Conservation (phyloP, 2,329 filamentous ascomycete species). For the Botryotinia narcissicola region DNA sequence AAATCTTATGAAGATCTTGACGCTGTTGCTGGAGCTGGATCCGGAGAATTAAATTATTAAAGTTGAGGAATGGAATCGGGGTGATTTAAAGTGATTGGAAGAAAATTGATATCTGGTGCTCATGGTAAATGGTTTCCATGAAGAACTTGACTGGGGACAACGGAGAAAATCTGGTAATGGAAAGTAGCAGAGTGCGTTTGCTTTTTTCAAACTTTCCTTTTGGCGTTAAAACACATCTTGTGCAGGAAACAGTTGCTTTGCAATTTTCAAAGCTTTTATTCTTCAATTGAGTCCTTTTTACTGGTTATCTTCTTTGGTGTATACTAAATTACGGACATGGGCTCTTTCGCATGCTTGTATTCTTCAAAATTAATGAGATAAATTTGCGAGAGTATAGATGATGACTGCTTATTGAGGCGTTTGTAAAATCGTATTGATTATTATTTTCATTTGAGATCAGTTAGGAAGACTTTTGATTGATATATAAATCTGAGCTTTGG, state of each 20-base stretch:
- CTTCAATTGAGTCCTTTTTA: background rate
- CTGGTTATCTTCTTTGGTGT: conserved; percentile 12
- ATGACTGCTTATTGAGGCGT: background rate
- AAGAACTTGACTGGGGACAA: background rate
- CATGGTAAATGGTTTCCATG: background rate
- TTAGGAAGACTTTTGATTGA: background rate
- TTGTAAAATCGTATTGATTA: background rate
- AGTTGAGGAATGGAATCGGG: background rate
- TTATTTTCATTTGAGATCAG: background rate
- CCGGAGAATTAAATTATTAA: conserved; percentile 87
- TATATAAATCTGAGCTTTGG: background rate
- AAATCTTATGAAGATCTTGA: conserved; percentile 98
- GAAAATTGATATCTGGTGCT: background rate
- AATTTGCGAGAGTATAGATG: background rate
- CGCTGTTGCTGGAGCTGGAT: conserved; percentile 70
- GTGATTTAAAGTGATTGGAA: background rate
- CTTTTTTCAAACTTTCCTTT: conserved; percentile 6
- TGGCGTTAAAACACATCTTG: conserved; percentile 15
- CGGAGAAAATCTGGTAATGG: conserved; percentile 7
- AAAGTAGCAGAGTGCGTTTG: conserved; percentile 1
- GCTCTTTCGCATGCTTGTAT: background rate
- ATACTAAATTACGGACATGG: conserved; percentile 10
- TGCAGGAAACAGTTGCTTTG: conserved; percentile 2
- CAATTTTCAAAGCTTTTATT: background rate
- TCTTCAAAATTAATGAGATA: conserved; percentile 12